These are phyloP conservation scores for Aspergillus luchuensis DNA, from an alignment of 2,329 filamentous ascomycete species.

Conservation along the genomic window DNA sequence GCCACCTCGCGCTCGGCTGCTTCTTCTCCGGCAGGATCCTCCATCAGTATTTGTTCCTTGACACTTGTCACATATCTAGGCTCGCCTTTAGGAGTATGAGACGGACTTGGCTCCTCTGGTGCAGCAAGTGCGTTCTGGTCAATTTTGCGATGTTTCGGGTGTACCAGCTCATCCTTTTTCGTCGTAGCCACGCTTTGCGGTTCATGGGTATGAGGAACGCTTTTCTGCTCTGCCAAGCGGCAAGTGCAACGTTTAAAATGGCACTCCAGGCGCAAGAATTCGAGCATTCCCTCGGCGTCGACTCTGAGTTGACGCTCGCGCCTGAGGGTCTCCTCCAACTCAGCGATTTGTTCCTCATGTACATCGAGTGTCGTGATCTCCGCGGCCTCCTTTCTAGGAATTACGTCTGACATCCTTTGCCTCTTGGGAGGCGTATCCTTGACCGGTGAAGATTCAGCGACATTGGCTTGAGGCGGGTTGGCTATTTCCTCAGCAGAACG, in stretches of 20 bases:
- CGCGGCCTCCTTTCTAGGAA: slow-evolving; percentile 29
- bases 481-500: slow-evolving; percentile 33
- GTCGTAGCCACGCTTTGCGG: not conserved
- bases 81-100: not conserved
- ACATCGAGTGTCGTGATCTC: slow-evolving; percentile 24
- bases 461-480: slow-evolving; percentile 21
- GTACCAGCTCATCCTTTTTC: slow-evolving; percentile 24
- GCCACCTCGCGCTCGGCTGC: not conserved
- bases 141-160: not conserved
- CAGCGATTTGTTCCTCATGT: slow-evolving; percentile 49
- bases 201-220: slow-evolving; percentile 45
- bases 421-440: slow-evolving; percentile 40
- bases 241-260: slow-evolving; percentile 53
- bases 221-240: slow-evolving; percentile 47
- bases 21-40: not conserved
- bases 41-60: not conserved
- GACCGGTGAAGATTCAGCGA: slow-evolving; percentile 9
- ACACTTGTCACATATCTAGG: not conserved
- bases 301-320: slow-evolving; percentile 53
- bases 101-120: not conserved
- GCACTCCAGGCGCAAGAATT: slow-evolving; percentile 54
- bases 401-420: slow-evolving; percentile 35
- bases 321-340: slow-evolving; percentile 52
- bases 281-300: slow-evolving; percentile 59
- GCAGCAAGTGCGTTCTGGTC: not conserved